A percentile compares a stretch with the other conserved stretches of the same genome.
Conservation (phyloP, 768 basidiomycete genomes). For the Coprinopsis cinerea region DNA sequence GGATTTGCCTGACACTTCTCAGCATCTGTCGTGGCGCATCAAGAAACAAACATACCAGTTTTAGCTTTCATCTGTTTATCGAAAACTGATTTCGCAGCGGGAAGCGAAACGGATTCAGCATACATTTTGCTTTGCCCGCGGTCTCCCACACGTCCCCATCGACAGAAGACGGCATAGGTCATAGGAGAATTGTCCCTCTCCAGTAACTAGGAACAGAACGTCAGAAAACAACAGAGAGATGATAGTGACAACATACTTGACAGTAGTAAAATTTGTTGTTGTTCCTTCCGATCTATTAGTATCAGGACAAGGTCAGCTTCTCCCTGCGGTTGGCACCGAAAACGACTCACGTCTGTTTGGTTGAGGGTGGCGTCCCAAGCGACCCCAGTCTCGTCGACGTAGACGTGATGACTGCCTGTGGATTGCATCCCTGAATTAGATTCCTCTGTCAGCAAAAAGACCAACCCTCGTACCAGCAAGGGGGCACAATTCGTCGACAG, state of each 20-base stretch:
- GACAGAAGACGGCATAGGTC: slow-evolving; percentile 4
- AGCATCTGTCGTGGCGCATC: neutral
- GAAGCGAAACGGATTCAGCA: neutral
- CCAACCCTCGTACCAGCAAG: neutral
- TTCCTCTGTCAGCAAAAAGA: neutral
- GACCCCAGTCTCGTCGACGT: neutral
- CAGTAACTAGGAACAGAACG: neutral
- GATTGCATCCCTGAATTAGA: neutral
- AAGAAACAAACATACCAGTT: neutral
- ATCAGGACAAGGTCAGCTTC: neutral
- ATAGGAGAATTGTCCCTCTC: neutral
- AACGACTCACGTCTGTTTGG: neutral
- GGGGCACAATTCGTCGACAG: neutral
- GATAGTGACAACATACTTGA: neutral
- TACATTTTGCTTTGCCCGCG: slow-evolving; percentile 6
- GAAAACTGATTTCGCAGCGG: neutral
- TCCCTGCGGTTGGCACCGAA: neutral
- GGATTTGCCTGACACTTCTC: neutral
- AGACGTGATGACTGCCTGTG: slow-evolving; percentile 3
- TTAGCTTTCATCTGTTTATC: slow-evolving; percentile 6
- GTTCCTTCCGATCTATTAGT: slow-evolving; percentile 1
- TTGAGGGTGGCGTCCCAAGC: slow-evolving; percentile 3
- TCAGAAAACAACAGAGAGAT: too few relatives aligned
- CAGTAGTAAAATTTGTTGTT: slow-evolving; percentile 7
- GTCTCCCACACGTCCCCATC: slow-evolving; percentile 4